Evolutionary conservation across 176 grass and related monocot genomes (phyloP), one percentile per base, ranked within the genome.

Genomic region (Avena insularis): DNA sequence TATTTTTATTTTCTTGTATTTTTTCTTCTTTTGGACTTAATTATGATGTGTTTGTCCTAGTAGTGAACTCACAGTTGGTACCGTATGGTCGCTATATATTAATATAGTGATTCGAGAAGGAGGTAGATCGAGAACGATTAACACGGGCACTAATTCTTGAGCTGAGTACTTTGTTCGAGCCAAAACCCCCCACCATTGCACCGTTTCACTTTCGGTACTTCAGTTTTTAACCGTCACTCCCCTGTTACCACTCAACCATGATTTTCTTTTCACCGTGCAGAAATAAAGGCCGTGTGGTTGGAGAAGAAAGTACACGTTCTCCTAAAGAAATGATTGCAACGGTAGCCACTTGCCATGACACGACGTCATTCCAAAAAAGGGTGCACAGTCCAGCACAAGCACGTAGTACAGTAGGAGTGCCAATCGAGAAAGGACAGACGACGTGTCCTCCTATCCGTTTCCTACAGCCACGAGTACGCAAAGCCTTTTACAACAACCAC

Each of bases 281-380:
- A 9, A n/a, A 9, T 9, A 59, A 59, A 48, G 46, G 59, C 21
- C 21, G 21, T 12, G 45, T 56, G 15, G 53, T 13, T 17, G 15
- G 0, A 56, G 53, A 56, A 17, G 53, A 17, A 56, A 56, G 15
- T 56, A 56, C 53, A 56, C 53, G 53, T 56, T 56, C 53, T 50
- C 4, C 53, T 56, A 56, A 56, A 57, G 6, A 35, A 50, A 81
- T 67, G 71, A 51, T n/a, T 12, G 15, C 3, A 23, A n/a, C 16
- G 17, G 27, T 81, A 25, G 77, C 59, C 47, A 21, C 35, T 36
- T 67, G 45, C 48, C 66, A 47, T 58, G 59, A 8, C 75, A 50
- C 51, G 12, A 86, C 78, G 51, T 78, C 71, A 51, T 25, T 9
- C 43, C 60, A 9, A 49, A 90, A 90, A 69, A 8, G 46, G n/a